Base-by-base conservation (phyloP, 345 rosid genomes). In the Brassica carinata region DNA sequence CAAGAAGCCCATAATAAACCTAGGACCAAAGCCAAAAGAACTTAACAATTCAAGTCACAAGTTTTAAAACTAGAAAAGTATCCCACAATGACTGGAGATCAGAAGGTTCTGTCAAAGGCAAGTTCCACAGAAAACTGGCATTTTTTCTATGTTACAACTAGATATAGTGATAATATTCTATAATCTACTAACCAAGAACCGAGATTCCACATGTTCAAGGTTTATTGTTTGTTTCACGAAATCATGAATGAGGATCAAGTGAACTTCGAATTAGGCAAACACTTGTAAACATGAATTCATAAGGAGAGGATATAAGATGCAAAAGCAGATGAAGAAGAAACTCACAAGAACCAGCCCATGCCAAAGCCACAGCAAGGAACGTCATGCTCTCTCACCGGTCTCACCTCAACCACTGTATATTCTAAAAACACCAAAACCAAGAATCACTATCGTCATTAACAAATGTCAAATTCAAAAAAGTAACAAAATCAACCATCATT, bases 261-360 rank as follows among this genome's bases (percentile, higher is more conserved):
- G 18, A 51, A 51, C 5, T 48, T 48, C 51, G 3, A 43, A 43
- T 43, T 9, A 43, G n/a, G 53, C 14, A n/a, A 53, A 0, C 26
- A 55, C 62, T 15, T 55, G 62, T 53, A n/a, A 15, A n/a, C 1
- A 2, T 1, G 19, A 55, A 30, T 40, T 38, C 18, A 19, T 55
- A 66, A 18, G 0, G 4, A n/a, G 8, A 29, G 1, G 30, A 3
- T 2, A 61, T 29, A 14, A 29, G 33, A 64, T 45, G 51, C 10
- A 5, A 14, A 77, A 57, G 33, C 2, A 4, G 9, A 59, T 1
- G 0, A 74, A 33, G 19, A 23, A 71, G 48, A 2, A 84, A 88
- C 97, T 89, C 85, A 92, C 97, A 94, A 65, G 79, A 91, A 82
- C 98, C 98, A 94, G 33, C 97, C 98, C 84, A 86, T 80, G 84